These are phyloP conservation scores for Austroboletus novae-zelandiae DNA, from an alignment of 1,284 basidiomycete genomes.

Conservation along the genomic window DNA sequence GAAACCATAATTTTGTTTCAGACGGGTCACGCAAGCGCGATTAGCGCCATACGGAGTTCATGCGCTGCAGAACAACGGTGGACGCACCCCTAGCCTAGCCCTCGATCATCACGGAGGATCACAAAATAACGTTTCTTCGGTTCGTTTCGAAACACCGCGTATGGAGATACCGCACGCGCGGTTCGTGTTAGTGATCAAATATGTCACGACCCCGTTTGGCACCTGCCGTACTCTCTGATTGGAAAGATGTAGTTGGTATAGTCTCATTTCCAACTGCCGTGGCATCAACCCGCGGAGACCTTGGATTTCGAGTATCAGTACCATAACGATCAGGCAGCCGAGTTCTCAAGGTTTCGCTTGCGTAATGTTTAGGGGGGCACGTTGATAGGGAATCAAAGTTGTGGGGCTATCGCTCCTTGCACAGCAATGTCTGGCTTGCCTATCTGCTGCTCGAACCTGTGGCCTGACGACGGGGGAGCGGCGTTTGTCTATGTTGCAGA, in stretches of 20 bases:
- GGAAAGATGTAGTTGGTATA: constrained; percentile 1
- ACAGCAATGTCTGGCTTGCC: no score
- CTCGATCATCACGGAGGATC: constrained; percentile 1
- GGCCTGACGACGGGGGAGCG: no score
- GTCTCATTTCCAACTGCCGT: constrained; percentile 7
- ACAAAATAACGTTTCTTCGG: constrained; percentile 1
- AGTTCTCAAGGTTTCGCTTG: constrained; percentile 4
- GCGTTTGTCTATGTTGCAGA: no score
- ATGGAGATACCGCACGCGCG: not conserved
- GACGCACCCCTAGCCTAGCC: not conserved
- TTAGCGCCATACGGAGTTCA: constrained; percentile 2
- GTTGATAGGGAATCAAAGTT: not conserved
- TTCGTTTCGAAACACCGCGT: constrained; percentile 8
- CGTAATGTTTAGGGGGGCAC: constrained; percentile 1
- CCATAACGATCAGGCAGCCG: not conserved
- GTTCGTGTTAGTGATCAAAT: constrained; percentile 4
- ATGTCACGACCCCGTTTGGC: constrained; percentile 1
- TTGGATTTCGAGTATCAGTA: not conserved
- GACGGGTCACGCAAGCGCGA: not conserved
- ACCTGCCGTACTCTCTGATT: constrained; percentile 1
- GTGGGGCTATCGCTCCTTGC: not conserved
- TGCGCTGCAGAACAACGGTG: not conserved
- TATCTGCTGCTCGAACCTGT: no score
- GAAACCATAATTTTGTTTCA: constrained; percentile 17
- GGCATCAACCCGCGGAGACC: constrained; percentile 15